Evolutionary conservation across 2,329 filamentous ascomycete species (phyloP).

Genomic region (Aciculosporium take): DNA sequence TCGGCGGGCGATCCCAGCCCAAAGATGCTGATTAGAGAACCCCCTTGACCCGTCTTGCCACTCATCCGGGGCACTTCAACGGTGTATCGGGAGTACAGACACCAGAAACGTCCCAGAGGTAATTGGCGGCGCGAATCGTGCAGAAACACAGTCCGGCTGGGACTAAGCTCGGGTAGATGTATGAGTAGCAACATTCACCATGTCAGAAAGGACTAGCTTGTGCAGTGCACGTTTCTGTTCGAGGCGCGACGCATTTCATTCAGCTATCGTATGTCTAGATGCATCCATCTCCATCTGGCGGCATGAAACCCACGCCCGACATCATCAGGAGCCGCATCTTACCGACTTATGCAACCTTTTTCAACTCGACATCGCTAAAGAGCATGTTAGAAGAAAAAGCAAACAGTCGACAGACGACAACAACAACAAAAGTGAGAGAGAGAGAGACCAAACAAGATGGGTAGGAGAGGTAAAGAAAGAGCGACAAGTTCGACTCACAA

Average conservation of each 20-base stretch:
- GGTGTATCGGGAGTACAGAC: too few species aligned
- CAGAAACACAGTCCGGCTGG: too few species aligned
- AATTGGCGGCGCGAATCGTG: too few species aligned
- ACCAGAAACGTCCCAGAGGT: too few species aligned
- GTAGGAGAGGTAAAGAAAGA: background rate
- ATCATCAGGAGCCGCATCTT: background rate
- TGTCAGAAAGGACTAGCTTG: background rate
- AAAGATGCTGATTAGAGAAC: too few species aligned
- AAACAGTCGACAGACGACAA: too few species aligned
- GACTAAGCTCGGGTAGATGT: too few species aligned
- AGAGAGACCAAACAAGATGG: too few species aligned
- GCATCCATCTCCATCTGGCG: background rate
- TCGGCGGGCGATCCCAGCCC: too few species aligned
- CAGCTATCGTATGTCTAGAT: background rate
- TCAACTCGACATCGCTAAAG: conserved; percentile 6
- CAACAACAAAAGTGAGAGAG: too few species aligned
- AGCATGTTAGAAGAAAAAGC: background rate
- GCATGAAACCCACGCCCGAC: background rate
- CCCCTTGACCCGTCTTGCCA: too few species aligned
- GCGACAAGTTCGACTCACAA: conserved; percentile 1
- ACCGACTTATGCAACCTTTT: conserved; percentile 2
- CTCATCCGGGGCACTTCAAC: too few species aligned
- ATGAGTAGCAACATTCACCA: background rate
- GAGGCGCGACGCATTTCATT: background rate
- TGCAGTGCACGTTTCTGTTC: background rate